Evolutionary conservation across 2,329 filamentous ascomycete species (phyloP), one percentile per base, ranked within the genome.

Genomic region (Pezicula rhizophila): DNA sequence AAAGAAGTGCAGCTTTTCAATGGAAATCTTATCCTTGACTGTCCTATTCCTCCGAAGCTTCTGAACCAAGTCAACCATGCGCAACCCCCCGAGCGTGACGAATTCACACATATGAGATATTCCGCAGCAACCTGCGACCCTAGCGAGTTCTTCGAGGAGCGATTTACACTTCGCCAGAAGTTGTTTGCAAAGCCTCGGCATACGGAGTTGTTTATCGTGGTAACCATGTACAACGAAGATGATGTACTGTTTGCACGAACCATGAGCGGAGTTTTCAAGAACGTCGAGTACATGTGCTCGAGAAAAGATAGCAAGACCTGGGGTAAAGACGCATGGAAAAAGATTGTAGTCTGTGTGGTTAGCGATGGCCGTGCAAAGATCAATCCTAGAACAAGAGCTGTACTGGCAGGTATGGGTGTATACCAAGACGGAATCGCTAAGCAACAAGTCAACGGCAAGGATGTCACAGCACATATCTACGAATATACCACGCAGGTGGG

Each of bases 161-260:
- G 92, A 52, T 97, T 96, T 60, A 96, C 92, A 1, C 71, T 97
- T 51, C 87, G 92, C 54, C 92, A 97, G 69, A 85, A 82, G 64
- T 80, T 97, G 20, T 96, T 96, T 64, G 89, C 89, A 49, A 96
- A 96, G 68, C 86, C 89, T 3, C 79, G 92, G 47, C 88, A 96
- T 63, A 96, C 92, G 0, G 92, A 97, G 70, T 75, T 97, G 2
- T 96, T 97, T 68, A 96, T 97, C 61, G 92, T 91, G 31, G 82
- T 97, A 47, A 97, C 92, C 50, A 96, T 96, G 92, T 99, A 99
- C 74, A 99, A 99, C 64, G 93, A 99, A 64, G 92, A 99, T 66
- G 93, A 99, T 61, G 84, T 97, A 57, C 75, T 96, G 51, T 96
- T 99, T 65, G 90, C 93, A 20, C 84, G 93, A 38, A 97, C 93